Evolutionary conservation across 768 basidiomycete species (phyloP).

Genomic region (Suillus variegatus): DNA sequence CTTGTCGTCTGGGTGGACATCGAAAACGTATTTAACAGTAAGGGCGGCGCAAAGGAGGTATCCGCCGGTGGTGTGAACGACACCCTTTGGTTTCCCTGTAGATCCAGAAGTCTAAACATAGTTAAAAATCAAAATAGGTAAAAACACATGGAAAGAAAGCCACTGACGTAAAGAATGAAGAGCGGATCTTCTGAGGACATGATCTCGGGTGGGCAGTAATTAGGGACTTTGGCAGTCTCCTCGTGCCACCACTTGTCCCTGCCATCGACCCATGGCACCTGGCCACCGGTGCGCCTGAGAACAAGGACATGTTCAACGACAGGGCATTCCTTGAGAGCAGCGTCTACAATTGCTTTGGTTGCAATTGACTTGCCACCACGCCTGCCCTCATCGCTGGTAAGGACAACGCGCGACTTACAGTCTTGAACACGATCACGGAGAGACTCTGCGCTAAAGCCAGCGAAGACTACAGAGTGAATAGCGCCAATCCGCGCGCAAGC

Average conservation of each 20-base stretch:
- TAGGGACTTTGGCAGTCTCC: conserved; percentile 79
- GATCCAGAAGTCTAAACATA: conserved; percentile 81
- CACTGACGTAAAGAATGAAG: conserved; percentile 95
- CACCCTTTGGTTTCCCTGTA: conserved; percentile 96
- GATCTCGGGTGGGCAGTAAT: conserved; percentile 84
- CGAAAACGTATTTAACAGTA: conserved; percentile 97
- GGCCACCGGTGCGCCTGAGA: conserved; percentile 81
- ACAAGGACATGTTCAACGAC: conserved; percentile 90
- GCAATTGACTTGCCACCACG: conserved; percentile 96
- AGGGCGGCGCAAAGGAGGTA: conserved; percentile 92
- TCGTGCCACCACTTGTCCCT: conserved; percentile 98
- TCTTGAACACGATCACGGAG: conserved; percentile 91
- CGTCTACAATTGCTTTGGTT: conserved; percentile 91
- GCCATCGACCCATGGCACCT: conserved; percentile 78
- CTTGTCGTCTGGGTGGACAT: conserved; percentile 93
- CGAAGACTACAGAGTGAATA: conserved; percentile 96
- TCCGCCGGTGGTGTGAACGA: conserved; percentile 86
- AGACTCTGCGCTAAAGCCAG: conserved; percentile 94
- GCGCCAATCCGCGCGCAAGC: conserved; percentile 98
- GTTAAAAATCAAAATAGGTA: conserved; percentile 9
- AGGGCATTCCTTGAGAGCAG: conserved; percentile 84
- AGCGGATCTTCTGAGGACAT: conserved; percentile 95
- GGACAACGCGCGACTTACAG: conserved; percentile 86
- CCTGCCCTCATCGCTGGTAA: conserved; percentile 93
- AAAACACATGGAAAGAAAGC: neutral